Evolutionary conservation across 148 eudicot genomes (phyloP).

Genomic region (Nyssa sinensis): DNA sequence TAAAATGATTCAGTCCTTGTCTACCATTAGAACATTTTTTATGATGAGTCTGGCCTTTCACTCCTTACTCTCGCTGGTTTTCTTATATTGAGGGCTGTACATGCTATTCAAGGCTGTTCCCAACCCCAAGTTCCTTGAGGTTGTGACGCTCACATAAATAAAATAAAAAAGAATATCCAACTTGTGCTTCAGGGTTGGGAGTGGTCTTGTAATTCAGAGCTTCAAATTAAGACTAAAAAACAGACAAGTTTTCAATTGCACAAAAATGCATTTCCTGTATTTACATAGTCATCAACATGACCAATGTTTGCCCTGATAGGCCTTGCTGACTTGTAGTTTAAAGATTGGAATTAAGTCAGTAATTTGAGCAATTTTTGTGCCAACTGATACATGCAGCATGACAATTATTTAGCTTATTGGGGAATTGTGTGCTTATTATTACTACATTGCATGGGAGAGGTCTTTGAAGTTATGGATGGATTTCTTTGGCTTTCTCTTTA

Average conservation of each 20-base stretch:
- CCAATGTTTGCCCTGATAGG: background rate
- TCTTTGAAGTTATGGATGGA: background rate
- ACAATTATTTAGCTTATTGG: background rate
- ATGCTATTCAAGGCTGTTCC: background rate
- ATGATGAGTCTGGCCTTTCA: background rate
- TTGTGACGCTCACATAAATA: background rate
- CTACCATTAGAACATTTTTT: background rate
- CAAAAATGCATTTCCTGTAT: conserved; percentile 1
- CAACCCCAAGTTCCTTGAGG: background rate
- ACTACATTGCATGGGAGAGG: background rate
- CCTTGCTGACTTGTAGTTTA: background rate
- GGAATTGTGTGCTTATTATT: background rate
- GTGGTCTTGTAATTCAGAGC: background rate
- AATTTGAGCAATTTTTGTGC: background rate
- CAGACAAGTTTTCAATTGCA: background rate
- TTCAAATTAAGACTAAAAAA: background rate
- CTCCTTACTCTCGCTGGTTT: background rate
- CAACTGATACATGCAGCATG: background rate
- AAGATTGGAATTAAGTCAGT: background rate
- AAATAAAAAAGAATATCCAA: background rate
- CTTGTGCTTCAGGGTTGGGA: background rate
- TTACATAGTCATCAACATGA: background rate
- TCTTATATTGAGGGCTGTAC: background rate
- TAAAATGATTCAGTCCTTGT: background rate
- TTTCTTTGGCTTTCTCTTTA: background rate